Evolutionary conservation across 73 alveolate species (phyloP).

Genomic region (Paramecium pentaurelia): DNA sequence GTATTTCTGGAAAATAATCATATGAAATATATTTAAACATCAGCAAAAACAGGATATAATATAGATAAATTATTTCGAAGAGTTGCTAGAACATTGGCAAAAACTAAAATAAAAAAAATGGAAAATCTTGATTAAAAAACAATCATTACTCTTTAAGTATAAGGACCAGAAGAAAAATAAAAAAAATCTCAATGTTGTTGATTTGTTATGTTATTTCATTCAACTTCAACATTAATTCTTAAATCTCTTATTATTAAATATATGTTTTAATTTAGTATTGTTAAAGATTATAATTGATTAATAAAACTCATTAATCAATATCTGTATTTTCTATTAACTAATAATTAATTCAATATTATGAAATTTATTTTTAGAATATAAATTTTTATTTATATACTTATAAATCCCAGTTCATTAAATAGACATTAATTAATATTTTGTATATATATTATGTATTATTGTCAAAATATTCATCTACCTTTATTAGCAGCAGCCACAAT

Average conservation of each 20-base stretch:
- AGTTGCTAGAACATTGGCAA: conserved; percentile 15
- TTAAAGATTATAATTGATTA: background rate
- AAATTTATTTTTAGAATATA: background rate
- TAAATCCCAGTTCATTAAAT: background rate
- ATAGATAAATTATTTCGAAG: conserved; percentile 8
- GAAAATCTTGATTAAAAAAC: background rate
- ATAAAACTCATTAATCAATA: too few relatives aligned
- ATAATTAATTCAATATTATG: background rate
- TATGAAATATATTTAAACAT: background rate
- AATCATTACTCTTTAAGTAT: background rate
- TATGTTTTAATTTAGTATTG: too few relatives aligned
- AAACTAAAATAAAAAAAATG: background rate
- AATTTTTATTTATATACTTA: background rate
- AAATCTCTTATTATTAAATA: too few relatives aligned
- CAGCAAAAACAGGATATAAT: conserved; percentile 39
- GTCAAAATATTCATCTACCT: background rate
- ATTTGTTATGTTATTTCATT: background rate
- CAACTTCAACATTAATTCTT: background rate
- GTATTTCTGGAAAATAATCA: background rate
- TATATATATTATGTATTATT: background rate
- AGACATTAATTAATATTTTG: background rate
- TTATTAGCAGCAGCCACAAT: conserved; percentile 67
- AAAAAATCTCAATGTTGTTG: conserved; percentile 21
- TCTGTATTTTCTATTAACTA: too few relatives aligned
- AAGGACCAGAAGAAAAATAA: conserved; percentile 37